Base-by-base conservation (phyloP, 2,329 filamentous ascomycete species). In the Trichoderma sp. region DNA sequence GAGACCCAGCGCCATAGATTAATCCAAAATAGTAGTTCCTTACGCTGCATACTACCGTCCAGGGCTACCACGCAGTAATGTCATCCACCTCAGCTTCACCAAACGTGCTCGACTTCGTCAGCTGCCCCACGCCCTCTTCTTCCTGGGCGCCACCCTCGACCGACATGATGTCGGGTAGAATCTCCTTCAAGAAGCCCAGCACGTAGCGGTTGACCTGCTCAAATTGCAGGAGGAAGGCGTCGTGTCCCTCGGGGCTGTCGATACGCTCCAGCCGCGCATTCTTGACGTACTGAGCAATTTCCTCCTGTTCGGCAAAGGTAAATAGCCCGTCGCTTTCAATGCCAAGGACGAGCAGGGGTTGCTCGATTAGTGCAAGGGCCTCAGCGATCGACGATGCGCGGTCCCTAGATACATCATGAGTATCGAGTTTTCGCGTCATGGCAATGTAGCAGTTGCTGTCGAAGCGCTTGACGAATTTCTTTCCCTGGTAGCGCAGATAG, bases 381-480 rank as follows among this genome's bases (percentile, higher is more conserved):
- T 93, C 89, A 30, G 87, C 85, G 37, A 97, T 89, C 30, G 86
- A 83, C 51, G 81, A 74, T n/a, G 88, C 82, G 5, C 95, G 90
- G 76, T 90, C 88, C 52, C 94, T 88, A 16, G 94, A 96, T 30
- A 99, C 89, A 78, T 99, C 96, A 79, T 99, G 96, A 0, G 96
- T 98, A 78, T 99, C 96, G 18, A 99, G 87, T 81, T 99, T 99
- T 75, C 96, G 91, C 5, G 96, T 98, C 80, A 99, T 97, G 73
- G 96, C 94, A 74, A 99, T 98, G 82, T 99, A 99, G 82, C 96
- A 99, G 79, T 99, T 99, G 75, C 94, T 93, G 80, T 99, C 96
- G 79, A 98, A 99, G 11, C 96, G 91, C 79, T 92, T 94, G 75
- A 98, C 96, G 75, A 99, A 99, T 80, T 99, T 99, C 75, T 91